phyloP scores from a whole-genome alignment of 495 filamentous ascomycete genomes.

The Pyronema omphalodes region DNA sequence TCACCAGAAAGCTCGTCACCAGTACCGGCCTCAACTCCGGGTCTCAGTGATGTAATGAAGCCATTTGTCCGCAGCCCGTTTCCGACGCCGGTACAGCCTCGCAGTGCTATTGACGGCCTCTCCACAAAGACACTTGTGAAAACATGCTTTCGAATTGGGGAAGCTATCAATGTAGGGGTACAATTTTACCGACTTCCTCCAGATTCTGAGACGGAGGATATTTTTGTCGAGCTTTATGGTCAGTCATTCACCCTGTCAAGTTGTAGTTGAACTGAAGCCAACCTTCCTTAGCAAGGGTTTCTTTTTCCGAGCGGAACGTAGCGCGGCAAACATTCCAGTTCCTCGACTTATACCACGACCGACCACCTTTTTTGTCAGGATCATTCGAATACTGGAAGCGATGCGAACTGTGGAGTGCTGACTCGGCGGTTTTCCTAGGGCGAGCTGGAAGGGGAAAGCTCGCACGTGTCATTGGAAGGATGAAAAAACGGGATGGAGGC shows the following conservation, averaged over 20 bases:
- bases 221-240: constrained; percentile 36
- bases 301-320: constrained; percentile 32
- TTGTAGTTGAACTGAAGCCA: constrained; percentile 5
- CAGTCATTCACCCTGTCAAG: background rate
- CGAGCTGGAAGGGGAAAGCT: constrained; percentile 24
- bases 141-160: constrained; percentile 43
- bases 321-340: constrained; percentile 40
- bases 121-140: constrained; percentile 31
- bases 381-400: constrained; percentile 32
- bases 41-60: background rate
- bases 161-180: constrained; percentile 31
- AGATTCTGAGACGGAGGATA: constrained; percentile 25
- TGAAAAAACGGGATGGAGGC: constrained; percentile 28
- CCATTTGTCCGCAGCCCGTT: constrained; percentile 34
- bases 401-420: constrained; percentile 30
- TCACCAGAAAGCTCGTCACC: too few species aligned
- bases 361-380: constrained; percentile 34
- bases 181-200: background rate
- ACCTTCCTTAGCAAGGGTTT: constrained; percentile 30
- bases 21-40: background rate
- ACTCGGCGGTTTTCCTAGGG: constrained; percentile 29
- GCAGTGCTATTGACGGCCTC: constrained; percentile 34
- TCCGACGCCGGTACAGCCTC: constrained; percentile 31
- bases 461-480: constrained; percentile 36
- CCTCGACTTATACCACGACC: constrained; percentile 39